phyloP scores from a whole-genome alignment of 805 yeast genomes.

The Lipomyces spencermartinsiae region DNA sequence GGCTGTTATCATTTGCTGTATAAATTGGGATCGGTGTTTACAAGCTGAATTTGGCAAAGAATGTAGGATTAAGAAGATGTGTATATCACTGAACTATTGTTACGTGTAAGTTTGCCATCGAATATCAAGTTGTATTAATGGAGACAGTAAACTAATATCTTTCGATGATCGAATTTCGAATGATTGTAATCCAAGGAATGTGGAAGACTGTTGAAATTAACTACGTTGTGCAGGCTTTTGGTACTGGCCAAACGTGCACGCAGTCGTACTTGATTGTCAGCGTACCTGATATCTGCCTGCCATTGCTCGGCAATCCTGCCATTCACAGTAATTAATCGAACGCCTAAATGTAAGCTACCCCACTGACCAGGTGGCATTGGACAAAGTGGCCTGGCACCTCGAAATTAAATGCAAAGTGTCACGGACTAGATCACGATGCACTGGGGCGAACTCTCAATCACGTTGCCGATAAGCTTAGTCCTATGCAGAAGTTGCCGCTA shows the following conservation, averaged over 20 bases:
- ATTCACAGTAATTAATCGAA: neutral
- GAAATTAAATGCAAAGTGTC: neutral
- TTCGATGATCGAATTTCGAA: no score
- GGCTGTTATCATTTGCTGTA: no score
- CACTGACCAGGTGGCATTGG: constrained; percentile 1
- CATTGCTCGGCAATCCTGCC: neutral
- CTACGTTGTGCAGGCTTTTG: no score
- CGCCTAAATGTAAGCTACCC: neutral
- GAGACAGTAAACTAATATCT: neutral
- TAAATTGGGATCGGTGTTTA: neutral
- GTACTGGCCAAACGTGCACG: no score
- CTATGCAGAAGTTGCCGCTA: no score
- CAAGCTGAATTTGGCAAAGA: neutral
- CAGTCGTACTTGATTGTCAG: no score
- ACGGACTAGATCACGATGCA: neutral
- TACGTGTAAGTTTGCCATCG: no score
- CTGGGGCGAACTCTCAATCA: neutral
- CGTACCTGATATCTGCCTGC: neutral
- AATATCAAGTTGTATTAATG: neutral
- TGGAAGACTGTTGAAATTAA: no score
- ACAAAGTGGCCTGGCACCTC: neutral
- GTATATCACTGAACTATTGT: neutral
- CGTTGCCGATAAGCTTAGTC: neutral
- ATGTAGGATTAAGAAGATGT: neutral
- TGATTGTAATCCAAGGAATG: no score